Percentiles rank a stretch among this genome's conserved stretches.
These are phyloP conservation scores for Tolypocladium cylindrosporum DNA, from an alignment of 2,329 filamentous ascomycete species.

Conservation along the genomic window DNA sequence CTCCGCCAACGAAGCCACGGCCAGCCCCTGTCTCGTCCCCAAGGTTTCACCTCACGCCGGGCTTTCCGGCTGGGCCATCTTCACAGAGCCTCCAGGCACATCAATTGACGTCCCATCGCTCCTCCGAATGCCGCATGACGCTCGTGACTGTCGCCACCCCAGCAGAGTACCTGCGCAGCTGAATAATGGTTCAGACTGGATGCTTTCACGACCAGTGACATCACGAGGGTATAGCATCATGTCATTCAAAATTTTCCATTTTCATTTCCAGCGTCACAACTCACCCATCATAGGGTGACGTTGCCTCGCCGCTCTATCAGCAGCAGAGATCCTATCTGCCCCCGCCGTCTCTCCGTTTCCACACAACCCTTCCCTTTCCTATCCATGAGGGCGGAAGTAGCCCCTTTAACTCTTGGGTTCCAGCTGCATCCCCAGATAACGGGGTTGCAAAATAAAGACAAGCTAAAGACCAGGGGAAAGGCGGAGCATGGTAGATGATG, in stretches of 20 bases:
- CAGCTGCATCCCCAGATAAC: background rate
- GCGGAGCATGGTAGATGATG: background rate
- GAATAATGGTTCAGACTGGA: too few relatives aligned
- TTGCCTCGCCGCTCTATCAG: background rate
- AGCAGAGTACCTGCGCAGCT: too few relatives aligned
- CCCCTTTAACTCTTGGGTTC: background rate
- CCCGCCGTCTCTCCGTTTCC: background rate
- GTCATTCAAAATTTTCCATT: background rate
- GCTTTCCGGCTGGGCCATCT: background rate
- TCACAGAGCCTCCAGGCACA: background rate
- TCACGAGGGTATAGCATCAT: background rate
- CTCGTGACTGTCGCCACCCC: background rate
- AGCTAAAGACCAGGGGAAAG: background rate
- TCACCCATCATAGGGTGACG: background rate
- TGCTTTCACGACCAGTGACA: background rate
- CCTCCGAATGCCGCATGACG: background rate
- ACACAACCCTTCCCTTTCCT: background rate
- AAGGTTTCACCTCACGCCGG: background rate
- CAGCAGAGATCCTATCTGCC: background rate
- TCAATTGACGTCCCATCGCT: background rate
- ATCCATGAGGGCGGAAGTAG: background rate
- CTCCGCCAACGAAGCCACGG: background rate
- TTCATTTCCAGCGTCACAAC: background rate
- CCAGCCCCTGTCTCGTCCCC: background rate
- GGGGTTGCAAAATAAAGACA: background rate